phyloP scores from a whole-genome alignment of 2,329 filamentous ascomycete species.

The Pseudogymnoascus sp. region DNA sequence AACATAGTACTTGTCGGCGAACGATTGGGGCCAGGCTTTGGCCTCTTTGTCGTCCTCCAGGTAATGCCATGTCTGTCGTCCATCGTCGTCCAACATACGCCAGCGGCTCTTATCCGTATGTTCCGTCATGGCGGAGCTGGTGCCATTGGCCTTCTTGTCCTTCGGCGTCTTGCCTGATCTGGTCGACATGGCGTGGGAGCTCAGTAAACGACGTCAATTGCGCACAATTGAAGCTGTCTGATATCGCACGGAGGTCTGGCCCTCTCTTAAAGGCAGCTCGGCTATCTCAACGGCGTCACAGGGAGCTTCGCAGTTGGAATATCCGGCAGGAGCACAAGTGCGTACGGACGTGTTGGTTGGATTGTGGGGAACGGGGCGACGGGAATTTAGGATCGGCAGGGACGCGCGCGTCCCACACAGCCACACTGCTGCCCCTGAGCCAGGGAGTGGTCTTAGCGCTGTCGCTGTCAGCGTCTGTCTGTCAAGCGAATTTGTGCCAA shows the following conservation, averaged over 20 bases:
- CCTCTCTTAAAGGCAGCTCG: not conserved
- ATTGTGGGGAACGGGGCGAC: no score
- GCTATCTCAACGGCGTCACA: not conserved
- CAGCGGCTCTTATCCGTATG: slow-evolving; percentile 76
- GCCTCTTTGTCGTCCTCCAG: slow-evolving; percentile 62
- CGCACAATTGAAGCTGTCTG: not conserved
- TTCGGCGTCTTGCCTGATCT: not conserved
- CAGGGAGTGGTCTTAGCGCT: no score
- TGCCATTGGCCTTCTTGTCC: not conserved
- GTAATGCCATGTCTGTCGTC: slow-evolving; percentile 92
- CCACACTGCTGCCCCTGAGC: no score
- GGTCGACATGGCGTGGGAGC: not conserved
- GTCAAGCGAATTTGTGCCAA: no score
- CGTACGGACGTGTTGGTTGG: no score
- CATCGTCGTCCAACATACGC: slow-evolving; percentile 74
- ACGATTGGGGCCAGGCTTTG: slow-evolving; percentile 73
- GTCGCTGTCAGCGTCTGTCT: no score
- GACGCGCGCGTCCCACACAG: no score
- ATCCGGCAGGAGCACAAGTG: no score
- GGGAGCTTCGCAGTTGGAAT: no score
- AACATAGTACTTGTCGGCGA: slow-evolving; percentile 83
- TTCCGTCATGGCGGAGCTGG: slow-evolving; percentile 29
- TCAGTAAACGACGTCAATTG: not conserved
- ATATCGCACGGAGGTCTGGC: not conserved
- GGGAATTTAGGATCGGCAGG: no score